A percentile compares a stretch with the other conserved stretches of the same genome.
These are phyloP conservation scores for Beta corolliflora DNA, from an alignment of 179 eudicot species.

Conservation along the genomic window DNA sequence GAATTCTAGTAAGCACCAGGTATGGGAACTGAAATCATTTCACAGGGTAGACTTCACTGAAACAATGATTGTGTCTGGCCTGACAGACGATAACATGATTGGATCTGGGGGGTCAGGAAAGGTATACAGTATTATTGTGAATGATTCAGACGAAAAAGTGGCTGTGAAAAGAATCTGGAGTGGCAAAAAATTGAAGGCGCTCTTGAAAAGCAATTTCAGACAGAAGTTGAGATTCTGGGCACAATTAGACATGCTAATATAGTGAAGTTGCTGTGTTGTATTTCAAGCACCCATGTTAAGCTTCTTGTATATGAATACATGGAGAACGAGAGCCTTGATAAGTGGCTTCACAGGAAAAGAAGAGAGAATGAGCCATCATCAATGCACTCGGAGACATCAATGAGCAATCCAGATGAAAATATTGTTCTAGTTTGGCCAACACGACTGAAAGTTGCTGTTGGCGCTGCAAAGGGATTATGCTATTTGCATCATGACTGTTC, in stretches of 20 bases:
- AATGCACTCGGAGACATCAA: background rate
- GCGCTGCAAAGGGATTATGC: conserved; percentile 74
- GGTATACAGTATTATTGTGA: conserved; percentile 50
- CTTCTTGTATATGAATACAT: conserved; percentile 55
- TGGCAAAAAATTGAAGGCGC: conserved; percentile 32
- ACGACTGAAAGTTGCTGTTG: conserved; percentile 68
- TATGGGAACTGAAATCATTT: conserved; percentile 81
- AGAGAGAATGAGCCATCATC: background rate
- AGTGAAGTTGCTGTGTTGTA: conserved; percentile 74
- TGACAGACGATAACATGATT: conserved; percentile 56
- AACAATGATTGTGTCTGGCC: conserved; percentile 42
- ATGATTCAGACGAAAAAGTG: conserved; percentile 38
- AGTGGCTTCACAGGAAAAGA: conserved; percentile 55
- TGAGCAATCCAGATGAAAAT: background rate
- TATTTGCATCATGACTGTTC: conserved; percentile 87
- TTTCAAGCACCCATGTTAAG: conserved; percentile 43
- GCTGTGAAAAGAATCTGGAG: conserved; percentile 78
- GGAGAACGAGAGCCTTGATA: conserved; percentile 76
- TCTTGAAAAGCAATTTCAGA: conserved; percentile 57
- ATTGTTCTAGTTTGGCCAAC: conserved; percentile 66
- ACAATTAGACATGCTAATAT: conserved; percentile 68
- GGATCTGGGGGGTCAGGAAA: conserved; percentile 89
- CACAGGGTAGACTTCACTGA: conserved; percentile 71
- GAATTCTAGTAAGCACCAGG: conserved; percentile 23
- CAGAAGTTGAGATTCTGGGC: conserved; percentile 71